Conservation (phyloP, 257 asterid species). For the Fraxinus quadrangulata region DNA sequence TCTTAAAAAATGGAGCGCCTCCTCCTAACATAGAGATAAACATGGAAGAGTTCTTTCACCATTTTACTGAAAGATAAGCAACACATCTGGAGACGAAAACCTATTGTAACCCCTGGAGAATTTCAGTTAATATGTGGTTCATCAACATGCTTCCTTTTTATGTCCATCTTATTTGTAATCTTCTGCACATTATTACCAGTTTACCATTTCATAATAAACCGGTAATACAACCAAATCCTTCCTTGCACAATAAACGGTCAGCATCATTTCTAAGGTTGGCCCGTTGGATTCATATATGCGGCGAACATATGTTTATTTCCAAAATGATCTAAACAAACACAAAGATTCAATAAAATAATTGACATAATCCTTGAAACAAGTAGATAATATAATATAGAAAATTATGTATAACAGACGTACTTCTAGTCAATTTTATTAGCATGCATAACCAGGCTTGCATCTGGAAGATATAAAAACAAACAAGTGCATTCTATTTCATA, state of each 20-base stretch:
- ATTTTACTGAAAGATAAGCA: background rate
- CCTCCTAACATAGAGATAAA: background rate
- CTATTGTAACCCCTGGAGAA: background rate
- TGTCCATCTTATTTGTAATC: background rate
- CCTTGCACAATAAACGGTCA: background rate
- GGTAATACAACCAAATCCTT: background rate
- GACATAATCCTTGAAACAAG: background rate
- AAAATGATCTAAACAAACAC: background rate
- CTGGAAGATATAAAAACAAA: background rate
- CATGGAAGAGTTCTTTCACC: background rate
- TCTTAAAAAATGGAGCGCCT: background rate
- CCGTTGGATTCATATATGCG: background rate
- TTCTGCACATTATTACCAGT: background rate
- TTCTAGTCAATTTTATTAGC: slow-evolving; percentile 11
- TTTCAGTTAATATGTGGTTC: background rate
- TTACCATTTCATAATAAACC: too few species aligned
- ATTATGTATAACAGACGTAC: background rate
- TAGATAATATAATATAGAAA: background rate
- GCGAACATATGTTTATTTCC: background rate
- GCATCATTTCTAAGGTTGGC: background rate
- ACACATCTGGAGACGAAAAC: background rate
- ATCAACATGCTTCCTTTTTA: background rate
- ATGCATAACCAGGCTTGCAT: background rate
- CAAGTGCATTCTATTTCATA: background rate
- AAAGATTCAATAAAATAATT: background rate